Base-by-base conservation (phyloP, 768 basidiomycete species). In the Saitozyma sp. region DNA sequence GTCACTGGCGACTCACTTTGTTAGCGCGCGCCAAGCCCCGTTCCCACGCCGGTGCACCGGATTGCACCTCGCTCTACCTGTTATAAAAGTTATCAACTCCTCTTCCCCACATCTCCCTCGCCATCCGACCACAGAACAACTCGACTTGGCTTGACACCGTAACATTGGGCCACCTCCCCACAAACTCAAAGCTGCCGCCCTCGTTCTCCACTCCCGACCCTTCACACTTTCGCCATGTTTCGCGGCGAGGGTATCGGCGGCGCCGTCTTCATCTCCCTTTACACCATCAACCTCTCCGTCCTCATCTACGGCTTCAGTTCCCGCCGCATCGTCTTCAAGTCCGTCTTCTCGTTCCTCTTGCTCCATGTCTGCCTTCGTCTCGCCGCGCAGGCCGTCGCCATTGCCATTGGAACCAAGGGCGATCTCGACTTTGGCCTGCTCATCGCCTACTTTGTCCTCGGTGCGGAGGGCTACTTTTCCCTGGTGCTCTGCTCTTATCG, bases 381-480 rank as follows among this genome's bases (percentile, higher is more conserved):
- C 16, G 50, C 51, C 9, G 66, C 69, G 16, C 69, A 70, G 52
- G 58, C 63, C 16, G 50, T 62, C 43, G 49, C 59, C 19, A 49
- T 70, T 17, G 69, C 61, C 2, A 55, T 67, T 45, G 66, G 69
- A 17, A 63, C 61, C 40, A 56, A 61, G 14, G 66, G 56, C 45
- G 50, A 19, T n/a, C 50, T 67, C n/a, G 51, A 64, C 50, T 37
- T 58, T 16, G 57, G 64, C 17, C 53, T 67, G 6, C 61, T 70
- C 39, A 55, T 70, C 63, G 69, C 69, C 49, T 70, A 64, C 56
- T 59, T 70, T 55, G 63, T 70, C 50, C 54, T 70, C 13, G 60
- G 59, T 0, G 69, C 69, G 1, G 69, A 70, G 39, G 69, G 69
- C 17, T 70, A 67, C 56, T 70, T 70, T 43, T 59, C 62, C 46